Evolutionary conservation across 176 grass and related monocot genomes (phyloP), one percentile per base, ranked within the genome.

Genomic region (Lolium rigidum): DNA sequence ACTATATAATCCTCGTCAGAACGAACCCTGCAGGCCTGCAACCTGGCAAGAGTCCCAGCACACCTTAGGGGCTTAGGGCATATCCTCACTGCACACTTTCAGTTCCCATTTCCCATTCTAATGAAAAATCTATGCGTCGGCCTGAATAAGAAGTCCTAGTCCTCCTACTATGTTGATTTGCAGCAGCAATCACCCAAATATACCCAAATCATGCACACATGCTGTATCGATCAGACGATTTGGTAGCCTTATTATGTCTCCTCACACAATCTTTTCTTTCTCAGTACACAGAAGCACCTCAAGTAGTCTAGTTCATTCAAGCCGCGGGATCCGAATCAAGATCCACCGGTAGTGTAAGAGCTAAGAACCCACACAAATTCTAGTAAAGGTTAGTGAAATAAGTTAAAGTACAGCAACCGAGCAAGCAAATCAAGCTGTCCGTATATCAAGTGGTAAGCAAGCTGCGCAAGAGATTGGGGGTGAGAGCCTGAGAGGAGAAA

Each of bases 271-370:
- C 17, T 52, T 25, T 6, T 70, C 21, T 5, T 1, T 37, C 18
- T 59, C 35, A 9, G 31, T 14, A 18, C 38, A 35, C 21, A 13
- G 58, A 58, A 24, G 4, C 50, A 60, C 3, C 14, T 69, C 35
- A 51, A 17, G 14, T 28, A 25, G 24, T 51, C 65, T 72, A 69
- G 3, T 14, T 55, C 31, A 72, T 64, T 13, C 21, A 78, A 64
- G 6, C 31, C 28, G 12, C 16, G 70, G 12, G 16, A 51, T 38
- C 18, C 10, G 28, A 78, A 71, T 71, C 64, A 83, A 54, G 35
- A 86, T 80, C 77, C 77, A 80, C 77, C 59, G 56, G 2, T 26
- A 17, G 77, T 46, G 12, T 62, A 43, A 24, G 9, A 52, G 10
- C 49, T 55, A 62, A 79, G 78, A 51, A 10, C 35, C 43, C 7